Percentiles rank a stretch among this genome's conserved stretches.
Evolutionary conservation across 805 yeast species (phyloP).

Genomic region (Wickerhamiella azymoides): DNA sequence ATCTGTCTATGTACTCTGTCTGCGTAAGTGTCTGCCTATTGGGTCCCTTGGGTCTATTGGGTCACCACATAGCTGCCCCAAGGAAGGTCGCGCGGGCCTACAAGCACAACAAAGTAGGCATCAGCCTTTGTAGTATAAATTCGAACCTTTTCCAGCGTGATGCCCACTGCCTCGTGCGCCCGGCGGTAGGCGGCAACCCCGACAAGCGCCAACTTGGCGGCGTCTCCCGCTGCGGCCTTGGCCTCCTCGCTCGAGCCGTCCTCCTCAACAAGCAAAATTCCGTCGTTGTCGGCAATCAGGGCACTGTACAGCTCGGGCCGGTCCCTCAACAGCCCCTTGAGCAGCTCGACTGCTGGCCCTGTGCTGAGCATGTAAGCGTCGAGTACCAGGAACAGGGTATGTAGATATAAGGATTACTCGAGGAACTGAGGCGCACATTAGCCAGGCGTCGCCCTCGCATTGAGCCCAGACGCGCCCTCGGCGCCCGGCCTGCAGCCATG

Average conservation of each 20-base stretch:
- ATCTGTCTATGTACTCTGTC: no score
- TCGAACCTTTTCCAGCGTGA: neutral
- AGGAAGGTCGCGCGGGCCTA: slow-evolving; percentile 5
- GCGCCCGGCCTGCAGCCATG: no score
- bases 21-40: no score
- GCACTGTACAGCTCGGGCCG: neutral
- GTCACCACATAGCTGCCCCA: slow-evolving; percentile 3
- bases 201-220: neutral
- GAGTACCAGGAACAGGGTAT: neutral
- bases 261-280: neutral
- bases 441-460: no score
- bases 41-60: no score
- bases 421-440: no score
- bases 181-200: neutral
- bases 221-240: neutral
- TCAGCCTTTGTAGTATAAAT: neutral
- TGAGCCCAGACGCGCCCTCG: no score
- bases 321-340: neutral
- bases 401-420: no score
- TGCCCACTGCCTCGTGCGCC: neutral
- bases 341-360: slow-evolving; percentile 4
- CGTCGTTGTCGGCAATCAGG: neutral
- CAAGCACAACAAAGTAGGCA: neutral
- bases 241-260: neutral
- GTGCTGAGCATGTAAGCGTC: slow-evolving; percentile 6